These are phyloP conservation scores for Lachancea nothofagi DNA, from an alignment of 805 yeast genomes.

Conservation along the genomic window DNA sequence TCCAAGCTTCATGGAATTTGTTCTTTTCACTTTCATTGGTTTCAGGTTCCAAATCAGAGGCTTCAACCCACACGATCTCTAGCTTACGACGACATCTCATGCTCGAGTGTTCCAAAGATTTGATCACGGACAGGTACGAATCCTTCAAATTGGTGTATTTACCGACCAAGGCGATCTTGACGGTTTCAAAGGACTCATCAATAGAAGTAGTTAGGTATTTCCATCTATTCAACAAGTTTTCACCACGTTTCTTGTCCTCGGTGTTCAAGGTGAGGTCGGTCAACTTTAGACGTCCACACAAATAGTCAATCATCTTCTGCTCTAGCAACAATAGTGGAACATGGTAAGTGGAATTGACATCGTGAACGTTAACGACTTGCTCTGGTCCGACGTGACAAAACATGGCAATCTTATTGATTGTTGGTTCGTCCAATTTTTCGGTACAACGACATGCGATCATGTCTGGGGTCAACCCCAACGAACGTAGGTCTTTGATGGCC, in stretches of 20 bases:
- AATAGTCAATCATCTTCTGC: slow-evolving; percentile 74
- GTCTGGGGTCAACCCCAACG: slow-evolving; percentile 91
- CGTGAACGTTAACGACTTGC: slow-evolving; percentile 95
- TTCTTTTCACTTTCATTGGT: slow-evolving; percentile 59
- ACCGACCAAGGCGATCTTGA: slow-evolving; percentile 94
- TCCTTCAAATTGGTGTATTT: slow-evolving; percentile 95
- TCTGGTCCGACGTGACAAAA: slow-evolving; percentile 98
- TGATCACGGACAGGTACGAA: slow-evolving; percentile 89
- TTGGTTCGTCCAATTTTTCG: slow-evolving; percentile 69
- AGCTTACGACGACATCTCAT: slow-evolving; percentile 82
- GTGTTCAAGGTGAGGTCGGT: slow-evolving; percentile 40
- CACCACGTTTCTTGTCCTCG: slow-evolving; percentile 61
- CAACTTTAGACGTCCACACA: slow-evolving; percentile 63
- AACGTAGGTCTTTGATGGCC: slow-evolving; percentile 93
- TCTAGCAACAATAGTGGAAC: slow-evolving; percentile 88
- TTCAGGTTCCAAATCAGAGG: slow-evolving; percentile 78
- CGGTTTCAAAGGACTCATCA: slow-evolving; percentile 80
- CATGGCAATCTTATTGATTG: slow-evolving; percentile 96
- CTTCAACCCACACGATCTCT: slow-evolving; percentile 93
- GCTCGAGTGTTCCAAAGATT: slow-evolving; percentile 91
- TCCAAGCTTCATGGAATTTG: slow-evolving; percentile 94
- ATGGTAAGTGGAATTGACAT: slow-evolving; percentile 94
- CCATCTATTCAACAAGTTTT: slow-evolving; percentile 70
- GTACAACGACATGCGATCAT: slow-evolving; percentile 97
- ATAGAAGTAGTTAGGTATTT: slow-evolving; percentile 66